These are phyloP conservation scores for Psilocybe subaeruginosa DNA, from an alignment of 768 basidiomycete genomes.

Conservation along the genomic window DNA sequence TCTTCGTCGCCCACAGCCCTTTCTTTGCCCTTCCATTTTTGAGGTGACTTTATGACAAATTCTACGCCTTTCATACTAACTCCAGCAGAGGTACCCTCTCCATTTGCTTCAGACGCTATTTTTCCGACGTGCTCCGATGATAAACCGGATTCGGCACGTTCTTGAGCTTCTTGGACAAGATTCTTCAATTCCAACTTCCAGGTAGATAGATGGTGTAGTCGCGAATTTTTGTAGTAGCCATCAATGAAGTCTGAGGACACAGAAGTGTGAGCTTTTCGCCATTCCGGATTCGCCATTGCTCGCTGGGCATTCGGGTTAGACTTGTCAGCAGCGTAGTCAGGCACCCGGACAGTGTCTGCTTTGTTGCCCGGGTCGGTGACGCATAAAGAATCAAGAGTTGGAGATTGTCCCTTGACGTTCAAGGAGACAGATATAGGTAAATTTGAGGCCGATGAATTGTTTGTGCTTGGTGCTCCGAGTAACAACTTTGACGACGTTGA, in stretches of 20 bases:
- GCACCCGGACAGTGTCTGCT: conserved; percentile 48
- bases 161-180: conserved; percentile 81
- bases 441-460: not conserved
- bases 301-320: conserved; percentile 78
- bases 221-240: conserved; percentile 81
- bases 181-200: conserved; percentile 91
- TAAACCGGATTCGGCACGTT: conserved; percentile 52
- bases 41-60: conserved; percentile 50
- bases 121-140: conserved; percentile 32
- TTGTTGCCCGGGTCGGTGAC: conserved; percentile 44
- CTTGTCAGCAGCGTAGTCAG: conserved; percentile 66
- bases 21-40: conserved; percentile 60
- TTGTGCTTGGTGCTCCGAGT: not conserved
- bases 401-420: conserved; percentile 15
- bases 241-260: conserved; percentile 86
- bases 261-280: conserved; percentile 89
- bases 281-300: conserved; percentile 81
- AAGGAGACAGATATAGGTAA: not conserved
- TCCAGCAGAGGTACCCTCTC: conserved; percentile 6
- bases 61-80: conserved; percentile 59
- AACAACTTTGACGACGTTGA: conserved; percentile 4
- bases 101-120: conserved; percentile 27
- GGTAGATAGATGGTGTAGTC: conserved; percentile 89
- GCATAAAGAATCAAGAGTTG: conserved; percentile 27
- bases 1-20: conserved; percentile 55